Conservation (phyloP, 192 early-diverging fungal genomes). For the Podila minutissima region DNA sequence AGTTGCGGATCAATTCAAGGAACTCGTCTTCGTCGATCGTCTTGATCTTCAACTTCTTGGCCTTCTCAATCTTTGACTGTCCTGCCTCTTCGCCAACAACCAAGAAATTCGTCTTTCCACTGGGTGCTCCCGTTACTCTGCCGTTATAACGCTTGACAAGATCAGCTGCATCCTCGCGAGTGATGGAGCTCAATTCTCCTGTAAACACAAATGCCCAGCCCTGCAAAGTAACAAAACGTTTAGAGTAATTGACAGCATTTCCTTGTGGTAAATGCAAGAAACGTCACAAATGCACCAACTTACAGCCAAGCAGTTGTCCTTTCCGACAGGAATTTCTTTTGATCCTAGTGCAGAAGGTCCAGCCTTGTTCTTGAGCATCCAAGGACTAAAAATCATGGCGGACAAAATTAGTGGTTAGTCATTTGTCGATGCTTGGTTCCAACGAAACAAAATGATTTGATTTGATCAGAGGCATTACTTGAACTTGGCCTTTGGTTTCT, state of each 20-base stretch:
- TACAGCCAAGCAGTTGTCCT: conserved; percentile 72
- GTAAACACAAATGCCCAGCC: conserved; percentile 94
- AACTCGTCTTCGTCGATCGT: conserved; percentile 88
- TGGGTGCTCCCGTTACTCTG: conserved; percentile 76
- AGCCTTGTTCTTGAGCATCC: conserved; percentile 50
- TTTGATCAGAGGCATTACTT: conserved; percentile 11
- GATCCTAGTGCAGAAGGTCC: conserved; percentile 71
- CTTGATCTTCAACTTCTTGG: conserved; percentile 70
- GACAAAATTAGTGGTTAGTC: no score
- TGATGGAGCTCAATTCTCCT: conserved; percentile 84
- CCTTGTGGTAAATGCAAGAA: no score
- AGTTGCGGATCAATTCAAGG: conserved; percentile 78
- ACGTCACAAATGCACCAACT: not conserved
- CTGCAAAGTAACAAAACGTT: not conserved
- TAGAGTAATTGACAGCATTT: no score
- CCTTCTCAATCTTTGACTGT: conserved; percentile 84
- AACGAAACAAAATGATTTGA: not conserved
- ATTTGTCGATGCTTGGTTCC: no score
- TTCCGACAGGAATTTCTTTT: conserved; percentile 77
- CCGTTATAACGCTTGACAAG: conserved; percentile 86
- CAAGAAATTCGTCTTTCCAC: conserved; percentile 86
- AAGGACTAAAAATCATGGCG: conserved; percentile 4
- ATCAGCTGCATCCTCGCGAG: conserved; percentile 80
- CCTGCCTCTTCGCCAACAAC: conserved; percentile 92
- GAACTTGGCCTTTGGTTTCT: conserved; percentile 39